Percentiles rank a stretch among this genome's conserved stretches.
phyloP scores from a whole-genome alignment of 2,329 filamentous ascomycete genomes.

The Zymoseptoria tritici region DNA sequence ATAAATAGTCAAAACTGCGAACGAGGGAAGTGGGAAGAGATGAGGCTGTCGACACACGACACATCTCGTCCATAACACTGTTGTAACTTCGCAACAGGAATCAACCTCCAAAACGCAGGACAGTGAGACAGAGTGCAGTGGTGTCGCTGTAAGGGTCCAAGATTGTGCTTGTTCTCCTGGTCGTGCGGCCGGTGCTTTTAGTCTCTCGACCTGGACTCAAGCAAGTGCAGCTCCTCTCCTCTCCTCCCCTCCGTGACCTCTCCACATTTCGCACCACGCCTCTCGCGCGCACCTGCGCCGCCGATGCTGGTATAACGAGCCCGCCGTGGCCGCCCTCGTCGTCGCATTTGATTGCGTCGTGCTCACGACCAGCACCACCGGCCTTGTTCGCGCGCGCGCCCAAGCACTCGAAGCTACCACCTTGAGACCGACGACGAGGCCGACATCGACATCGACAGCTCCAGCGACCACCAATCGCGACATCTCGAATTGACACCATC shows the following conservation, averaged over 20 bases:
- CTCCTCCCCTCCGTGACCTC: background rate
- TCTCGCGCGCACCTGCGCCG: background rate
- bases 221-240: background rate
- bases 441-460: background rate
- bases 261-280: background rate
- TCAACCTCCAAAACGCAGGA: background rate
- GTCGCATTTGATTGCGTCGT: background rate
- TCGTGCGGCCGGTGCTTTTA: background rate
- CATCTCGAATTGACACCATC: background rate
- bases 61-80: background rate
- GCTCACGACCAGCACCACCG: background rate
- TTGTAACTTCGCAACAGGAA: background rate
- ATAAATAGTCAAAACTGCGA: background rate
- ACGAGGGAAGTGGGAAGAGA: background rate
- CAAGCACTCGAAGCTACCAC: background rate
- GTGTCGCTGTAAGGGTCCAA: background rate
- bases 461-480: background rate
- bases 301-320: background rate
- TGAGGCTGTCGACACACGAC: background rate
- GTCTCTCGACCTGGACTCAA: no score
- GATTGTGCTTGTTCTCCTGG: background rate
- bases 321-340: background rate
- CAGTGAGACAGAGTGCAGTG: background rate
- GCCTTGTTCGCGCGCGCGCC: background rate
- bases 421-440: background rate